Evolutionary conservation across 1,284 basidiomycete genomes (phyloP).

Genomic region (Cryptococcus maquisensis): DNA sequence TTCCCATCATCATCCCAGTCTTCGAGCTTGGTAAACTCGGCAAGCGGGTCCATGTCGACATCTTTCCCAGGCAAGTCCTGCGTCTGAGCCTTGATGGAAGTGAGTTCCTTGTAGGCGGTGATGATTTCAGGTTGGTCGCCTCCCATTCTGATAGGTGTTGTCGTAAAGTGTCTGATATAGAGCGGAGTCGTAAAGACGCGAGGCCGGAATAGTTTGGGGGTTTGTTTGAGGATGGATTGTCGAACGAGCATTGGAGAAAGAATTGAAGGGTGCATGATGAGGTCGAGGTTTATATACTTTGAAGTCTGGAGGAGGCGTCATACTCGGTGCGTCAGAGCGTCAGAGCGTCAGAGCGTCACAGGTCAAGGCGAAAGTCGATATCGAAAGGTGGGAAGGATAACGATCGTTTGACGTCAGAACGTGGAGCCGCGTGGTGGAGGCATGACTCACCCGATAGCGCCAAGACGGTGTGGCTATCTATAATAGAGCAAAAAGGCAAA

Average conservation of each 20-base stretch:
- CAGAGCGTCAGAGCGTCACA: no score
- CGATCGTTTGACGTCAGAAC: not conserved
- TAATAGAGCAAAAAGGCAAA: not conserved
- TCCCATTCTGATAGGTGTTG: conserved; percentile 23
- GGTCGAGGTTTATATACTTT: not conserved
- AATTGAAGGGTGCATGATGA: not conserved
- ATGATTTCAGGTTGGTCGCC: conserved; percentile 29
- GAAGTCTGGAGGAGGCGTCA: not conserved
- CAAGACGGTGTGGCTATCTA: no score
- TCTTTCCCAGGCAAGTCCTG: conserved; percentile 55
- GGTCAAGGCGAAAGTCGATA: no score
- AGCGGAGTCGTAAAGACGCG: not conserved
- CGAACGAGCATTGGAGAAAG: conserved; percentile 3
- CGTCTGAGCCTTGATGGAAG: conserved; percentile 39
- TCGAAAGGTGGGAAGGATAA: no score
- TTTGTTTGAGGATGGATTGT: conserved; percentile 2
- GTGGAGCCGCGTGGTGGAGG: not conserved
- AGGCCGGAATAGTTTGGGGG: not conserved
- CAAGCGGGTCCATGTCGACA: conserved; percentile 53
- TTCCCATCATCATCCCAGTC: conserved; percentile 59
- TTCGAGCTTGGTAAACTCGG: conserved; percentile 57
- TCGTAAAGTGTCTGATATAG: conserved; percentile 11
- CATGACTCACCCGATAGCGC: no score
- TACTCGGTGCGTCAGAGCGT: no score
- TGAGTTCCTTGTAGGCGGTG: conserved; percentile 37